These are phyloP conservation scores for Cajanus cajan DNA, from an alignment of 306 rosid genomes.

Conservation along the genomic window DNA sequence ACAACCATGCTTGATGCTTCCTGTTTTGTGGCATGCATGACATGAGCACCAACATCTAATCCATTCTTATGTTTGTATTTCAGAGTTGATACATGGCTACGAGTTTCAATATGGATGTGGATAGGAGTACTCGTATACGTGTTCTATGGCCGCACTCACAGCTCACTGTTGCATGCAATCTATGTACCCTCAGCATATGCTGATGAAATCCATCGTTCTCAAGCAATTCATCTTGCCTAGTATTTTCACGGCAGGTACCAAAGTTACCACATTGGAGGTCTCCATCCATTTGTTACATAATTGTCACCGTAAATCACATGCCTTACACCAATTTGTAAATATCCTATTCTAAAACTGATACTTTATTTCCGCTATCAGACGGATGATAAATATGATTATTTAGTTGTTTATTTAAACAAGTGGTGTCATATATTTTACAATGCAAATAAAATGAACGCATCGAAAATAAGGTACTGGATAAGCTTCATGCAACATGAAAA, in stretches of 20 bases:
- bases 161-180: slow-evolving; percentile 58
- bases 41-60: not conserved
- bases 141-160: slow-evolving; percentile 64
- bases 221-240: slow-evolving; percentile 38
- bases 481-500: not conserved
- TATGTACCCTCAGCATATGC: slow-evolving; percentile 58
- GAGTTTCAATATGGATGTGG: slow-evolving; percentile 56
- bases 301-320: not conserved
- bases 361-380: not conserved
- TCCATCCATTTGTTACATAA: not conserved
- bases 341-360: not conserved
- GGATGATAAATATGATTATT: not conserved
- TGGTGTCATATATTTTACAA: not conserved
- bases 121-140: slow-evolving; percentile 53
- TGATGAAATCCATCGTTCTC: slow-evolving; percentile 43
- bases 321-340: slow-evolving; percentile 27
- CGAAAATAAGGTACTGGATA: not conserved
- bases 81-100: slow-evolving; percentile 63
- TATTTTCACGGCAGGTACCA: not conserved
- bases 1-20: not conserved
- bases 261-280: not conserved
- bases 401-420: not conserved
- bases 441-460: not conserved
- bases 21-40: not conserved
- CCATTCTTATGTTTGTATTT: slow-evolving; percentile 15